phyloP scores from a whole-genome alignment of 441 rosid genomes.

The Biscutella auriculata region DNA sequence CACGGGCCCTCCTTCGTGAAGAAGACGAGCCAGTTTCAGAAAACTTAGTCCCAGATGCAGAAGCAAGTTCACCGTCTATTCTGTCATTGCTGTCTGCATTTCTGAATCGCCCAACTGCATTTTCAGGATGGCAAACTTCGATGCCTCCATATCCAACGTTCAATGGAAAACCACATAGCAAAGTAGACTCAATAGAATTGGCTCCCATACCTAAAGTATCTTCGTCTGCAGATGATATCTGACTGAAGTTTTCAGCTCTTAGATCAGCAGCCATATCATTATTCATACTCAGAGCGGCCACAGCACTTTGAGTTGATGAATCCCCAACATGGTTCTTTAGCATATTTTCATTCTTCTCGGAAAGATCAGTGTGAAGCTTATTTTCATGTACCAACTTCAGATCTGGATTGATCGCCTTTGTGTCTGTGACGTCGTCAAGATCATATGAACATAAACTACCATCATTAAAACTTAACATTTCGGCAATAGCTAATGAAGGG shows the following conservation, averaged over 20 bases:
- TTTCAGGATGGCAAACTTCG: conserved; percentile 22
- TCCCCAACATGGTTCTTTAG: conserved; percentile 11
- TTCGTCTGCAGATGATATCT: conserved; percentile 23
- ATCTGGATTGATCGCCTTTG: conserved; percentile 15
- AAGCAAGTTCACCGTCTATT: conserved; percentile 26
- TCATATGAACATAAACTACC: conserved; percentile 20
- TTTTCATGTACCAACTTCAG: conserved; percentile 17
- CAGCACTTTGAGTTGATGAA: conserved; percentile 12
- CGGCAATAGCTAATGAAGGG: conserved; percentile 19
- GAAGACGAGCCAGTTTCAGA: conserved; percentile 25
- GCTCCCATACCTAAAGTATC: conserved; percentile 19
- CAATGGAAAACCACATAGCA: conserved; percentile 22
- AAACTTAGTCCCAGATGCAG: conserved; percentile 31
- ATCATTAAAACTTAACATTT: conserved; percentile 14
- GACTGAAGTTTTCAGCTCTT: conserved; percentile 19
- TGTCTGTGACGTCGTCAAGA: conserved; percentile 8
- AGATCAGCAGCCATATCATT: conserved; percentile 24
- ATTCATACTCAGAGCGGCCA: conserved; percentile 25
- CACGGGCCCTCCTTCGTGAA: conserved; percentile 33
- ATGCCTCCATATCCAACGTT: conserved; percentile 18
- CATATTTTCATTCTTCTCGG: conserved; percentile 17
- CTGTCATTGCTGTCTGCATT: conserved; percentile 30
- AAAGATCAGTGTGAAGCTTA: conserved; percentile 12
- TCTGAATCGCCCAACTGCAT: conserved; percentile 23
- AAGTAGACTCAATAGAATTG: conserved; percentile 24